phyloP scores from a whole-genome alignment of 176 grass and related monocot species.

The Phragmites australis region DNA sequence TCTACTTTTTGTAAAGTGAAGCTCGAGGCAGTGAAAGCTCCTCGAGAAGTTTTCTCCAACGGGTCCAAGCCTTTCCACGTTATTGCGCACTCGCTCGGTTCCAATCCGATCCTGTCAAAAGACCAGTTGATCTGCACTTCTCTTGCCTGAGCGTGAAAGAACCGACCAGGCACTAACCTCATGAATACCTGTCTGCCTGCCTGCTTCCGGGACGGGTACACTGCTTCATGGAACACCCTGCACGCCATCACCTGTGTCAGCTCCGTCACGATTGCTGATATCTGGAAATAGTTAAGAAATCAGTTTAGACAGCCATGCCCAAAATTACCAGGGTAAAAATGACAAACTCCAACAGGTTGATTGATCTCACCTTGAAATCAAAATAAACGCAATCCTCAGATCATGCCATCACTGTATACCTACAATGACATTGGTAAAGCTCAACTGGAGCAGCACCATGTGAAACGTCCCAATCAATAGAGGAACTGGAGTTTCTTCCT shows the following conservation, averaged over 20 bases:
- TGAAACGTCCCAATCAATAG: not conserved
- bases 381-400: not conserved
- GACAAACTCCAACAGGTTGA: not conserved
- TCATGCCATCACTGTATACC: not conserved
- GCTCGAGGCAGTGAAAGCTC: not conserved
- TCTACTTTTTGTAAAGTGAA: not conserved
- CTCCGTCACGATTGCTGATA: constrained; percentile 11
- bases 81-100: not conserved
- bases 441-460: not conserved
- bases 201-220: not conserved
- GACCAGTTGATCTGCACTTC: not conserved
- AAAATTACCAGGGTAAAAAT: constrained; percentile 45
- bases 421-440: not conserved
- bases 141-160: not conserved
- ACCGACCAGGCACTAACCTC: constrained; percentile 5
- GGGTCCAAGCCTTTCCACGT: not conserved
- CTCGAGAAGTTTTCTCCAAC: not conserved
- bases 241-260: constrained; percentile 47
- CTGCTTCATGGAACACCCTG: constrained; percentile 43
- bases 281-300: constrained; percentile 31
- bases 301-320: constrained; percentile 21
- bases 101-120: not conserved
- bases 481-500: not conserved
- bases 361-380: not conserved
- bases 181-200: not conserved